Evolutionary conservation across 2,329 filamentous ascomycete genomes (phyloP).

Genomic region (Cladophialophora immunda): DNA sequence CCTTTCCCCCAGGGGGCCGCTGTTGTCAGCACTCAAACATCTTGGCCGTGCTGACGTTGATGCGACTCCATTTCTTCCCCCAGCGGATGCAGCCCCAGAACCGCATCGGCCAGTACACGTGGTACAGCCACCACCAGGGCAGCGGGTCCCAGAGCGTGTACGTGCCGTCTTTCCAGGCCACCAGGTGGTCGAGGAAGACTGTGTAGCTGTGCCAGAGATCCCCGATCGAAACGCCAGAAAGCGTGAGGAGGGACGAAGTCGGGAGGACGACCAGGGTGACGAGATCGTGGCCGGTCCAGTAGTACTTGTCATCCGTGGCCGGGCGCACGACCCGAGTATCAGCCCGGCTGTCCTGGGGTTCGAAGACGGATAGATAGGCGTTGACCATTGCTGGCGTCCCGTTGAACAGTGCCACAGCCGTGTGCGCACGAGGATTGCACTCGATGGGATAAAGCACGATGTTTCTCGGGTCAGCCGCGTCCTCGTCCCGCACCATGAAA

Average conservation of each 20-base stretch:
- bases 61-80: conserved; percentile 66
- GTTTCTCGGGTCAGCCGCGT: conserved; percentile 32
- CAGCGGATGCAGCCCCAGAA: conserved; percentile 58
- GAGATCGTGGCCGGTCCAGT: conserved; percentile 75
- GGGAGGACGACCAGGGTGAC: conserved; percentile 62
- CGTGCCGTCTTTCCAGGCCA: conserved; percentile 61
- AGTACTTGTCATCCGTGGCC: conserved; percentile 51
- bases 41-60: conserved; percentile 74
- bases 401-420: conserved; percentile 70
- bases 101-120: conserved; percentile 60
- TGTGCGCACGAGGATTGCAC: conserved; percentile 75
- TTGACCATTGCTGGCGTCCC: conserved; percentile 52
- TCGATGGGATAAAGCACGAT: conserved; percentile 69
- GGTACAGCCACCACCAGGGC: conserved; percentile 62
- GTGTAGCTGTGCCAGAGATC: conserved; percentile 28
- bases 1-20: neutral
- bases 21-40: conserved; percentile 55
- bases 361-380: conserved; percentile 63
- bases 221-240: conserved; percentile 27
- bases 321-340: conserved; percentile 30
- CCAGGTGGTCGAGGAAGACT: conserved; percentile 52
- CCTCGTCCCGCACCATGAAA: conserved; percentile 67
- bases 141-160: conserved; percentile 59
- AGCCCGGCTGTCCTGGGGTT: neutral
- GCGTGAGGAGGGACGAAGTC: conserved; percentile 49